Evolutionary conservation across 202 grass and related monocot species (phyloP).

Genomic region (Carex arenaria): DNA sequence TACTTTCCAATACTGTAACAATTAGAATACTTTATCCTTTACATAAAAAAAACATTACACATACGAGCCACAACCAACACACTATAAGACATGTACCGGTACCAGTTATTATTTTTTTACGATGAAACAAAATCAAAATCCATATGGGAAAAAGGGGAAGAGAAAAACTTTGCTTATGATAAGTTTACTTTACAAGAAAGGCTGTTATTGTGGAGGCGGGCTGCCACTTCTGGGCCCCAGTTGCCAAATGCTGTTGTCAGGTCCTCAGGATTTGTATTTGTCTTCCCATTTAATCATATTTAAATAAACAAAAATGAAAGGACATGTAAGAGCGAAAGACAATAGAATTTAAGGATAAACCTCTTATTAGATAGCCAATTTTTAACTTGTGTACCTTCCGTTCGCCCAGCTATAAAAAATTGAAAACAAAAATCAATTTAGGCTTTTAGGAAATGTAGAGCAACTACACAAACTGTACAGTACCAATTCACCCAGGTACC

Average conservation of each 20-base stretch:
- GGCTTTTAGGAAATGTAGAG: no score
- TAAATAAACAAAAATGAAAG: no score
- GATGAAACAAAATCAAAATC: background rate
- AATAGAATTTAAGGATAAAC: no score
- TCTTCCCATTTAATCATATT: constrained; percentile 45
- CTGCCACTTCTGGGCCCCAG: constrained; percentile 65
- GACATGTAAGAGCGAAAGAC: no score
- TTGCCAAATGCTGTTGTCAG: constrained; percentile 74
- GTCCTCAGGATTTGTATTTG: constrained; percentile 79
- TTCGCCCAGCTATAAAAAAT: no score
- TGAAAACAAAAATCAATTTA: no score
- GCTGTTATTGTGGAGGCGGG: constrained; percentile 50
- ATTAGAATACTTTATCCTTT: background rate
- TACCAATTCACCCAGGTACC: no score
- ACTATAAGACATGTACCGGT: background rate
- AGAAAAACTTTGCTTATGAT: background rate
- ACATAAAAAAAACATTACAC: background rate
- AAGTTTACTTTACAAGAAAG: constrained; percentile 77
- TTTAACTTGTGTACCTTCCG: no score
- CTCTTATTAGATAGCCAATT: no score
- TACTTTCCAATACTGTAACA: background rate
- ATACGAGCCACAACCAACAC: background rate
- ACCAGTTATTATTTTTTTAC: background rate
- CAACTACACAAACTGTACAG: no score
- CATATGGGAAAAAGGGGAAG: background rate